These are phyloP conservation scores for Ogataea philodendri DNA, from an alignment of 805 yeast species.

Conservation along the genomic window DNA sequence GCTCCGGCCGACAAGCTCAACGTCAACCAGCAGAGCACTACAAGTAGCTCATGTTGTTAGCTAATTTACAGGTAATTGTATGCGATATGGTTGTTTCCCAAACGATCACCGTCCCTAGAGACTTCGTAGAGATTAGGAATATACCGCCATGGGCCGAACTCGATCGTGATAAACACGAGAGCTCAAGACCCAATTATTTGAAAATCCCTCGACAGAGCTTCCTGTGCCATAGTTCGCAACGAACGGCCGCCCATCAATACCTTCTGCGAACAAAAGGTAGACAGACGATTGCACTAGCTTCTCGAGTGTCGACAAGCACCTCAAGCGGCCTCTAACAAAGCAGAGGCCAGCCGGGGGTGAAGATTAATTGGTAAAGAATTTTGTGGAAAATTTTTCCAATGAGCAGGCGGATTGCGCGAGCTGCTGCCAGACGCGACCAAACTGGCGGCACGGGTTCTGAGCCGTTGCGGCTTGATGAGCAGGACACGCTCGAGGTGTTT, in stretches of 20 bases:
- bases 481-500: slow-evolving; percentile 34
- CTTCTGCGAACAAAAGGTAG: slow-evolving; percentile 26
- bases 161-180: slow-evolving; percentile 36
- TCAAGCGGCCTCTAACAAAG: slow-evolving; percentile 16
- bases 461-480: slow-evolving; percentile 32
- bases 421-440: slow-evolving; percentile 25
- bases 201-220: slow-evolving; percentile 98
- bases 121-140: slow-evolving; percentile 99
- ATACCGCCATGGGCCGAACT: slow-evolving; percentile 90
- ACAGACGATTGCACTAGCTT: slow-evolving; percentile 35
- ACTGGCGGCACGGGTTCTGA: slow-evolving; percentile 10
- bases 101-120: slow-evolving; percentile 86
- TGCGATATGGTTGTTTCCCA: slow-evolving; percentile 99
- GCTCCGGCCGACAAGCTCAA: slow-evolving; percentile 27
- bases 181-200: slow-evolving; percentile 47
- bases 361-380: slow-evolving; percentile 39
- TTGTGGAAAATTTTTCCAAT: slow-evolving; percentile 15
- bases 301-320: slow-evolving; percentile 37
- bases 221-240: slow-evolving; percentile 59
- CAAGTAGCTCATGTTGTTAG: slow-evolving; percentile 22
- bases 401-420: slow-evolving; percentile 37
- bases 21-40: slow-evolving; percentile 26
- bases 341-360: slow-evolving; percentile 30
- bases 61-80: slow-evolving; percentile 49
- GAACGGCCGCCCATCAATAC: slow-evolving; percentile 29